phyloP scores from a whole-genome alignment of 495 filamentous ascomycete genomes.

The Penicillium taxi region DNA sequence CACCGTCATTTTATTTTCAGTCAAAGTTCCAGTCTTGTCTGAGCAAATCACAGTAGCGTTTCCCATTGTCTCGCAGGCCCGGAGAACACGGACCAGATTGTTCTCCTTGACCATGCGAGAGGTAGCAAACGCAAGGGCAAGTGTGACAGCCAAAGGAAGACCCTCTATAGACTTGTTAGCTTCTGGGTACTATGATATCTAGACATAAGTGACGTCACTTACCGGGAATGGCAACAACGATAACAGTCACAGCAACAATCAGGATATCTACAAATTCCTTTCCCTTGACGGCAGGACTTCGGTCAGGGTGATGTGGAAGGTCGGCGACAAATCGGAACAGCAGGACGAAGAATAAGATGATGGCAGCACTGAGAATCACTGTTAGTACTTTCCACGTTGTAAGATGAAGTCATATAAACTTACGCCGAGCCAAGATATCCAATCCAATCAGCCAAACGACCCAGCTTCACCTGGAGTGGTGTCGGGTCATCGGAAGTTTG shows the following conservation, averaged over 20 bases:
- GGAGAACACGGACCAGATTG: constrained; percentile 57
- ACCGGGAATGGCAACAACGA: constrained; percentile 63
- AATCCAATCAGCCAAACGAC: constrained; percentile 56
- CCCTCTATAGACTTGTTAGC: constrained; percentile 36
- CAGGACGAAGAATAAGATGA: constrained; percentile 55
- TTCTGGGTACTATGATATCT: constrained; percentile 7
- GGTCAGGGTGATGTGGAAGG: constrained; percentile 40
- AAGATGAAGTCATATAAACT: constrained; percentile 7
- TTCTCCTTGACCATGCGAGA: constrained; percentile 63
- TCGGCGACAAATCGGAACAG: constrained; percentile 52
- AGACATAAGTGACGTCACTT: constrained; percentile 4
- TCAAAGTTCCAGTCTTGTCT: constrained; percentile 65
- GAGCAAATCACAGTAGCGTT: constrained; percentile 64
- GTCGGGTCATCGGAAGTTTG: constrained; percentile 55
- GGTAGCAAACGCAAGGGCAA: constrained; percentile 63
- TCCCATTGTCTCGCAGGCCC: constrained; percentile 66
- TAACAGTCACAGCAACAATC: constrained; percentile 61
- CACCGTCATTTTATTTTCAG: constrained; percentile 65
- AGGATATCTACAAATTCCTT: constrained; percentile 59
- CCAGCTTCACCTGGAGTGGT: constrained; percentile 57
- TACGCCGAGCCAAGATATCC: constrained; percentile 44
- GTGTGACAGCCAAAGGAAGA: constrained; percentile 57
- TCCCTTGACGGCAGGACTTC: constrained; percentile 46
- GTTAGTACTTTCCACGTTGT: not conserved
- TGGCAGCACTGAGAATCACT: constrained; percentile 40